Evolutionary conservation across 148 eudicot genomes (phyloP), one percentile per base, ranked within the genome.

Genomic region (Camellia japonica): DNA sequence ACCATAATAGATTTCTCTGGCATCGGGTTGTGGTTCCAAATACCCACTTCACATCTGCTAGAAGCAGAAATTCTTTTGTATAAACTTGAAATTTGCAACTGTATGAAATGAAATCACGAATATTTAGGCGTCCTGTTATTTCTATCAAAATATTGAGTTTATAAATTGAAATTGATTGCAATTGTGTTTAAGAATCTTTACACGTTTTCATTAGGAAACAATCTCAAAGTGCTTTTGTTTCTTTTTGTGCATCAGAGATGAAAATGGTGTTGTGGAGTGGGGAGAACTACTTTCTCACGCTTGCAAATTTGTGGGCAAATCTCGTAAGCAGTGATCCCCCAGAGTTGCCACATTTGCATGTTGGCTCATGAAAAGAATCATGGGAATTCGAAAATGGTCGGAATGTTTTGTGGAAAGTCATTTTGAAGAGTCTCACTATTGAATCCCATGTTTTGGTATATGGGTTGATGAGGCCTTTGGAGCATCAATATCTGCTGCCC

Each of bases 251-350:
- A 75, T 38, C 88, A 93, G 95, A 84, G 38, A 80, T 91, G 85
- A 89, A 89, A 84, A 81, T 84, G 83, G 87, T 85, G 15, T 55
- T 13, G 19, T 94, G 98, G 97, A 86, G 82, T 82, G 91, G 82
- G 30, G 81, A 87, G 58, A 65, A 82, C 61, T 92, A 82, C 84
- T 89, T 91, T 75, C 71, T 94, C 64, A 84, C 87, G 65, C 80
- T 92, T 59, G 98, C 97, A 9, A 94, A 92, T 84, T 80, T 93
- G 79, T 94, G 98, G 97, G 93, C 87, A 1, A 92, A 94, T 86
- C 80, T 91, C 81, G 80, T 92, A 46, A 91, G 87, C 82, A 65
- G 74, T 71, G 75, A 90, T 68, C 93, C 90, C 68, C 98, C 98
- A 23, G 74, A 83, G n/a, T 80, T 91, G 76, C 94, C 93, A 1